phyloP scores from a whole-genome alignment of 305 asterid species.

The Coffea humblotiana region DNA sequence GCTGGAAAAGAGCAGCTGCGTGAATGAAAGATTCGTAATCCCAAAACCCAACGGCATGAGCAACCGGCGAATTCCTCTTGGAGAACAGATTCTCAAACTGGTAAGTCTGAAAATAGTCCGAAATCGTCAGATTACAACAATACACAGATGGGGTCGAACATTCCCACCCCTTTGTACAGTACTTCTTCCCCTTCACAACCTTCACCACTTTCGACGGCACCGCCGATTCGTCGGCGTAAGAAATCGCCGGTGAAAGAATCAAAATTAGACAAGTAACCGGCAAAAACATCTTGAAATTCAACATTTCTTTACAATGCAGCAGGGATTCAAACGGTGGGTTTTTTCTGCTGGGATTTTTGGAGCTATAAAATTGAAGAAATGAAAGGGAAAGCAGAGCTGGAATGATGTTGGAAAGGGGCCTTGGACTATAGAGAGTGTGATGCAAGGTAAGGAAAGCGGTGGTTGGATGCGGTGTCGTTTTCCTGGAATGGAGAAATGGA shows the following conservation, averaged over 20 bases:
- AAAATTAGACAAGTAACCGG: constrained; percentile 16
- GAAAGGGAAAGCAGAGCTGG: neutral
- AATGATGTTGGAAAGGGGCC: too few species aligned
- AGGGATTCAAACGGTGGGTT: neutral
- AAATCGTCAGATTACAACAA: constrained; percentile 78
- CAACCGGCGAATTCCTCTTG: constrained; percentile 71
- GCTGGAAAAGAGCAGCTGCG: constrained; percentile 70
- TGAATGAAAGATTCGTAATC: constrained; percentile 67
- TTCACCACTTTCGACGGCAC: constrained; percentile 43
- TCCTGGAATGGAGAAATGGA: neutral
- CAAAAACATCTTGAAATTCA: neutral
- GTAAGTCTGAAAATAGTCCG: constrained; percentile 65
- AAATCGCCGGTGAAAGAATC: constrained; percentile 22
- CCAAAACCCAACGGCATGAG: constrained; percentile 84
- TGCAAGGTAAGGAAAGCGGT: neutral
- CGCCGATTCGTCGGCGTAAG: constrained; percentile 23
- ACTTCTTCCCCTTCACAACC: constrained; percentile 57
- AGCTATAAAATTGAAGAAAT: too few species aligned
- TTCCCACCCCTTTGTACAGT: constrained; percentile 77
- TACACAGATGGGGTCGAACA: constrained; percentile 48
- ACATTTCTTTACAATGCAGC: too few species aligned
- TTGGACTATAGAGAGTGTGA: neutral
- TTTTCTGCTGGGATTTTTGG: too few species aligned
- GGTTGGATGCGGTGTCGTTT: neutral
- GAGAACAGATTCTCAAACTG: constrained; percentile 74